Conservation (phyloP, 495 filamentous ascomycete genomes). For the Aspergillus incahuasiensis region DNA sequence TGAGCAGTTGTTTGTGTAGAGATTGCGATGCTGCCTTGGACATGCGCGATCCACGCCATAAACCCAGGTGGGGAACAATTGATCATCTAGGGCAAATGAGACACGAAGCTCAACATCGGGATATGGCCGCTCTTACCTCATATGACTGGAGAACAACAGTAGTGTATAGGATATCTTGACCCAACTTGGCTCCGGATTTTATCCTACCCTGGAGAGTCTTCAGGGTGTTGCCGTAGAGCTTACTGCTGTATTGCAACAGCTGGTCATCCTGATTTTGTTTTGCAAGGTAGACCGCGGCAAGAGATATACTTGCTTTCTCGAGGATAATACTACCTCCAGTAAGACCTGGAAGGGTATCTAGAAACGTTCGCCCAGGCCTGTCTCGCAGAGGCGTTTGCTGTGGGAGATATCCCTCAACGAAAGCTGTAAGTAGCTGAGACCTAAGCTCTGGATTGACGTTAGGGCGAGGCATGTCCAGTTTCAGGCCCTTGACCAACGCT, state of each 20-base stretch:
- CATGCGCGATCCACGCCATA: conserved; percentile 24
- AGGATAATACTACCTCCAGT: conserved; percentile 13
- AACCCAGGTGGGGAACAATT: conserved; percentile 23
- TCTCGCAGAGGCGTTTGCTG: conserved; percentile 1
- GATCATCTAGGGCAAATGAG: conserved; percentile 15
- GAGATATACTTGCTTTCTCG: conserved; percentile 20
- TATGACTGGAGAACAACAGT: conserved; percentile 26
- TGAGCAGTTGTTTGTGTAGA: conserved; percentile 10
- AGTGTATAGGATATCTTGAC: conserved; percentile 22
- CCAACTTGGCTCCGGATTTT: conserved; percentile 11
- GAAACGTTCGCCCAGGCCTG: conserved; percentile 10
- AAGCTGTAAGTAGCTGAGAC: conserved; percentile 17
- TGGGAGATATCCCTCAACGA: conserved; percentile 14
- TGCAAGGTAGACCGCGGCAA: conserved; percentile 20
- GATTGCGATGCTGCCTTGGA: conserved; percentile 24
- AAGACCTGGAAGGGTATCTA: conserved; percentile 16
- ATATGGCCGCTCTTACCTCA: conserved; percentile 14
- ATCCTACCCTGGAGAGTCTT: conserved; percentile 18
- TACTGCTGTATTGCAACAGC: conserved; percentile 21
- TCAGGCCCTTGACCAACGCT: not conserved
- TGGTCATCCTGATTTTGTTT: conserved; percentile 16
- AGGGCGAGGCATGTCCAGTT: not conserved
- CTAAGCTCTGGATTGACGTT: conserved; percentile 1
- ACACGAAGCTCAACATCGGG: not conserved
- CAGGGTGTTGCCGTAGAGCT: conserved; percentile 21